Conservation (phyloP, 257 asterid genomes). For the Striga asiatica region DNA sequence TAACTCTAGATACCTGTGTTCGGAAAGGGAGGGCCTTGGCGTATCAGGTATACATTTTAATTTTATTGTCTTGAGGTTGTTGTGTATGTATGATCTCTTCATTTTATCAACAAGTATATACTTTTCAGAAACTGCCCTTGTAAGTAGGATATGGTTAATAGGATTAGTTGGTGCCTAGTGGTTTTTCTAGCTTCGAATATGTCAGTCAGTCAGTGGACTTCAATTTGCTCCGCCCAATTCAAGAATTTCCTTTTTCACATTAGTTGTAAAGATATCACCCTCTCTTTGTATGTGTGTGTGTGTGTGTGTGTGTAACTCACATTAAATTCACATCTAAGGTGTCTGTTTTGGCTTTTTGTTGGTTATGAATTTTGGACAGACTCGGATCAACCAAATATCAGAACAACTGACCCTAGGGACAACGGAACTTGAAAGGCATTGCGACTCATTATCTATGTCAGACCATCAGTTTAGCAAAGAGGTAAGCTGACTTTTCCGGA, state of each 20-base stretch:
- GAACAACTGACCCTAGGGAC: constrained; percentile 51
- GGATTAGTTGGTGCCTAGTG: constrained; percentile 19
- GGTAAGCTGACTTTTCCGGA: constrained; percentile 29
- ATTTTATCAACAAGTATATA: background rate
- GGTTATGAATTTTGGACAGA: constrained; percentile 77
- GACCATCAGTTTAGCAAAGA: constrained; percentile 43
- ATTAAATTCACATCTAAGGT: constrained; percentile 42
- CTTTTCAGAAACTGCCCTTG: constrained; percentile 3
- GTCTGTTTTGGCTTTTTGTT: constrained; percentile 50
- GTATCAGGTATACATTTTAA: constrained; percentile 50
- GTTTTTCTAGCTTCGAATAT: constrained; percentile 20
- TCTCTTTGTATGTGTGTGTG: too few relatives aligned
- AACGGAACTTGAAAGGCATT: constrained; percentile 33
- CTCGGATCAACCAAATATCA: constrained; percentile 75
- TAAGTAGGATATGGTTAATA: constrained; percentile 13
- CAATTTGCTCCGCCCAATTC: constrained; percentile 27
- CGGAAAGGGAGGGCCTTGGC: constrained; percentile 75
- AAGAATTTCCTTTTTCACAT: constrained; percentile 28
- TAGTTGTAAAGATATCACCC: constrained; percentile 37
- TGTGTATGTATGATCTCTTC: background rate
- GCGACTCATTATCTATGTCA: constrained; percentile 26
- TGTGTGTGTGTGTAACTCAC: constrained; percentile 57
- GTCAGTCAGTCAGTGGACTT: constrained; percentile 15
- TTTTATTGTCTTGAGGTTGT: background rate
- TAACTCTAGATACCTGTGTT: constrained; percentile 52